Evolutionary conservation across 2,329 filamentous ascomycete species (phyloP), one percentile per base, ranked within the genome.

Genomic region (Verticillium alfalfae): DNA sequence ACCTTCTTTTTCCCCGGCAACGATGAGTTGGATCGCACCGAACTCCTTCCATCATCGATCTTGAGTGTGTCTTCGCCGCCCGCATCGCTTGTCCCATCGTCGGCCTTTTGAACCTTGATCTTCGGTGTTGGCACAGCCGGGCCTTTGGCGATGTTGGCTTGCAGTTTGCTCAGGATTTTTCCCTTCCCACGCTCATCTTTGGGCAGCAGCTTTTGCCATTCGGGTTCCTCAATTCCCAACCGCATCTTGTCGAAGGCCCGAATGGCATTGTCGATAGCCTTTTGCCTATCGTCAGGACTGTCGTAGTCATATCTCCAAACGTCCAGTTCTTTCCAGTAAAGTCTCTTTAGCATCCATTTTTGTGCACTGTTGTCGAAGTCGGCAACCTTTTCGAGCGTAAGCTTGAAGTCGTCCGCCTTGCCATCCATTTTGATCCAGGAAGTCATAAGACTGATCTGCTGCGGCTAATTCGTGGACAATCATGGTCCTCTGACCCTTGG

Each of bases 321-420:
- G 66, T 89, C 85, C 15, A 89, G 78, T 65, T 89, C 86, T 71
- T 82, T 87, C 81, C 82, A 89, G 64, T 80, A 84, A 31, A 78
- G 74, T 72, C 84, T 85, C 64, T 81, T 80, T 66, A 88, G 72
- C 38, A 76, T 73, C 79, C 83, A 89, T 66, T 79, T 85, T 63
- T 83, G 78, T 5, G 74, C 74, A 2, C 76, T 71, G 5, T 76
- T 65, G 62, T 82, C 78, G 60, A 79, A 79, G 62, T 84, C 81
- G 36, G 84, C 86, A 26, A 86, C 84, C 72, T 88, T 89, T 57
- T 82, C 77, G 13, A 89, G 72, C 1, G 81, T 81, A 3, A 75
- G 71, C 60, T 78, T 77, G 66, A 88, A 81, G 16, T 88, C 85
- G n/a, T 79, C 73, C 38, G 80, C 78, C 12, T 78, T 75, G 57